Evolutionary conservation across 306 rosid species (phyloP), one percentile per base, ranked within the genome.

Genomic region (Gastrolobium bilobum): DNA sequence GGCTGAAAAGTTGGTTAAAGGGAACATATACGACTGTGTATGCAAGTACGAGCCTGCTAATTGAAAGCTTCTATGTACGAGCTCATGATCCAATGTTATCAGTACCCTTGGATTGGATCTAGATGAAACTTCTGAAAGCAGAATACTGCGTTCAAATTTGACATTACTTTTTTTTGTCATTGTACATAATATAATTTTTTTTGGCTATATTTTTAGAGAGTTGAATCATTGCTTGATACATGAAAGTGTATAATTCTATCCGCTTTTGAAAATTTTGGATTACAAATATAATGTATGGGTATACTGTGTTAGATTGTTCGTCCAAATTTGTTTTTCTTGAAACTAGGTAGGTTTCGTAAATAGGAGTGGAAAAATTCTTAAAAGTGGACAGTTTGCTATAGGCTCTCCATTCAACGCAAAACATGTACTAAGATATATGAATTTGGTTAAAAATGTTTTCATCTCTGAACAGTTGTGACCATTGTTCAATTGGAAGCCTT

Each of bases 1-100:
- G 85, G 94, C 91, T 3, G 89, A 86, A 48, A 89, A 88, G 61
- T 83, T 91, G 84, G 82, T 91, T 31, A 68, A 85, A 54, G 92
- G 97, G 56, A 85, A 88, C 78, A 86, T 89, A 71, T 91, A 86
- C 56, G 82, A 88, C 80, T 89, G 92, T 65, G 84, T 86, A 5
- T 88, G 92, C 85, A 79, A 87, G 79, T 89, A 86, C 20, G 92
- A 91, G 66, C 91, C 93, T 57, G 79, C 82, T 39, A 64, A 60
- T 15, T 84, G 82, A 80, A 68, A 37, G 42, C 47, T 62, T 78
- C n/a, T 9, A 15, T 40, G 64, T 34, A 40, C 48, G 47, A 3
- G 35, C 8, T 11, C 3, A 4, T 1, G 3, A 4, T 29, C 15
- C 0, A 62, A 76, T 10, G 42, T 11, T 10, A 8, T 40, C 34